These are phyloP conservation scores for Gaillardinia entomophila DNA, from an alignment of 805 yeast species.

Conservation along the genomic window DNA sequence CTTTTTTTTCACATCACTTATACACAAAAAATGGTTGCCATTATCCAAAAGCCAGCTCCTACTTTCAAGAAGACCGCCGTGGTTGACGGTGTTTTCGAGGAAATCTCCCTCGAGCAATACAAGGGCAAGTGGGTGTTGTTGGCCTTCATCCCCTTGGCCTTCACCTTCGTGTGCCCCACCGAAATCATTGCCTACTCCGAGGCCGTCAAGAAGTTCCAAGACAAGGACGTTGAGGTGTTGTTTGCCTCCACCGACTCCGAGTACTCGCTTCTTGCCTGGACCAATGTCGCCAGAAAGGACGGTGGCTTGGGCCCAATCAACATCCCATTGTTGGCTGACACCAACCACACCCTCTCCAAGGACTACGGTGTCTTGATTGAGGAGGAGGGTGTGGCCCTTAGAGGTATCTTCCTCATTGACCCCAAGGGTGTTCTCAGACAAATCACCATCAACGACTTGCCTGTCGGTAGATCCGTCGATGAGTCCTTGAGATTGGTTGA, in stretches of 20 bases:
- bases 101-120: slow-evolving; percentile 88
- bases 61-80: slow-evolving; percentile 95
- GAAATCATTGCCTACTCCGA: slow-evolving; percentile 98
- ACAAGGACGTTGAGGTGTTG: slow-evolving; percentile 79
- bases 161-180: slow-evolving; percentile 99
- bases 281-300: slow-evolving; percentile 90
- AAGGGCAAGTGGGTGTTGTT: slow-evolving; percentile 97
- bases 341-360: slow-evolving; percentile 89
- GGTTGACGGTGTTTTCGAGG: slow-evolving; percentile 93
- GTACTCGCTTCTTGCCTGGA: slow-evolving; percentile 97
- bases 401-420: slow-evolving; percentile 98
- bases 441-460: slow-evolving; percentile 95
- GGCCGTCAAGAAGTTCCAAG: slow-evolving; percentile 84
- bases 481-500: slow-evolving; percentile 96
- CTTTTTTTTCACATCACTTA: background rate
- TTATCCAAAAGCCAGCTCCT: slow-evolving; percentile 96
- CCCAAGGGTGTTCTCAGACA: slow-evolving; percentile 95
- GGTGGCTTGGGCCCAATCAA: slow-evolving; percentile 97
- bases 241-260: slow-evolving; percentile 99
- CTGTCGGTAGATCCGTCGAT: slow-evolving; percentile 98
- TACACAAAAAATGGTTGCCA: slow-evolving; percentile 63
- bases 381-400: slow-evolving; percentile 94
- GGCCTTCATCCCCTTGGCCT: slow-evolving; percentile 97
- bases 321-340: slow-evolving; percentile 94
- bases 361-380: slow-evolving; percentile 97